Evolutionary conservation across 2,329 filamentous ascomycete genomes (phyloP).

Genomic region (Lanzia echinophila): DNA sequence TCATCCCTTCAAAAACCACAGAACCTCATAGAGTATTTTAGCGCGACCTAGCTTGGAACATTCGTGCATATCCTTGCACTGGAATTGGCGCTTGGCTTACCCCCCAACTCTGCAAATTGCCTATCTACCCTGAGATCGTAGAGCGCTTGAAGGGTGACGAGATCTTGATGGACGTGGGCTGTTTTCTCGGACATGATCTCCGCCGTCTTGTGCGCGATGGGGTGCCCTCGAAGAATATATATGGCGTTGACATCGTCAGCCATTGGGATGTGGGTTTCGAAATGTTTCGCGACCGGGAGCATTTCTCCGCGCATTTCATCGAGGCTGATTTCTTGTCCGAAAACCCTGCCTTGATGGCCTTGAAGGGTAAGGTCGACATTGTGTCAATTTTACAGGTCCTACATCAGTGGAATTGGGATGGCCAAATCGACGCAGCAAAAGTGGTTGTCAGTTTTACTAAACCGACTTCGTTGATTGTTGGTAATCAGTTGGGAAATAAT

Average conservation of each 20-base stretch:
- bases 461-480: constrained; percentile 4
- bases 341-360: constrained; percentile 27
- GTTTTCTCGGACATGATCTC: constrained; percentile 35
- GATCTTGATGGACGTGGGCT: constrained; percentile 24
- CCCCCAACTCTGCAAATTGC: constrained; percentile 10
- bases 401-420: constrained; percentile 37
- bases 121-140: constrained; percentile 14
- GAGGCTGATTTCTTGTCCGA: constrained; percentile 23
- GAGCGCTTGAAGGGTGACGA: constrained; percentile 12
- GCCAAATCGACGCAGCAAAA: constrained; percentile 24
- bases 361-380: constrained; percentile 36
- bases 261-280: constrained; percentile 33
- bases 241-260: constrained; percentile 28
- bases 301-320: constrained; percentile 29
- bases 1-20: background rate
- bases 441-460: constrained; percentile 7
- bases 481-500: constrained; percentile 7
- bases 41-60: constrained; percentile 16
- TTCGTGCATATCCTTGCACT: constrained; percentile 16
- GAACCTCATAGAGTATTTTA: background rate
- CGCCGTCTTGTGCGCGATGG: constrained; percentile 33
- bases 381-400: constrained; percentile 37
- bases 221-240: constrained; percentile 27
- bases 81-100: constrained; percentile 18
- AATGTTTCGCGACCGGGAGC: constrained; percentile 32